phyloP scores from a whole-genome alignment of 495 filamentous ascomycete species.

The Trichoderma orchidacearum region DNA sequence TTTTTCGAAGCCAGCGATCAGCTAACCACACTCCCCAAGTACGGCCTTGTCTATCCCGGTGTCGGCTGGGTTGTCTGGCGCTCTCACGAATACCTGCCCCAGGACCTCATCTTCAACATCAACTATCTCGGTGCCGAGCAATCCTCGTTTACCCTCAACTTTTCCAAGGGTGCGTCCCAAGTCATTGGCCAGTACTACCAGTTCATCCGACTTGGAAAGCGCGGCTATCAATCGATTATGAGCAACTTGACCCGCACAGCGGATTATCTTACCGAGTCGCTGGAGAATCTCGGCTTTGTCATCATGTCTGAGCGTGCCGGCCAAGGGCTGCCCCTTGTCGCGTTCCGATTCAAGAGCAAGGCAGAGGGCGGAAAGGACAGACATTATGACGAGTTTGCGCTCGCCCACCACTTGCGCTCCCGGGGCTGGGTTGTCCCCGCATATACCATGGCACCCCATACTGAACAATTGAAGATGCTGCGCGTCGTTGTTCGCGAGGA shows the following conservation, averaged over 20 bases:
- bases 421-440: slow-evolving; percentile 86
- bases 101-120: slow-evolving; percentile 94
- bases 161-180: slow-evolving; percentile 83
- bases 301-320: slow-evolving; percentile 70
- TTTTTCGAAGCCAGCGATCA: too few species aligned
- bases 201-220: slow-evolving; percentile 80
- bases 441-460: slow-evolving; percentile 87
- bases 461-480: slow-evolving; percentile 67
- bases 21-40: slow-evolving; percentile 11
- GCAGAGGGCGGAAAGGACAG: slow-evolving; percentile 28
- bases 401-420: slow-evolving; percentile 70
- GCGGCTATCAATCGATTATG: slow-evolving; percentile 81
- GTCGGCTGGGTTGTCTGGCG: slow-evolving; percentile 91
- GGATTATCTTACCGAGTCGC: slow-evolving; percentile 59
- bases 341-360: slow-evolving; percentile 43
- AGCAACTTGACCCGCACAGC: slow-evolving; percentile 69
- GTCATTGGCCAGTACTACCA: slow-evolving; percentile 96
- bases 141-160: slow-evolving; percentile 95
- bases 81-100: slow-evolving; percentile 64
- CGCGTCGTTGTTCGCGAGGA: slow-evolving; percentile 82
- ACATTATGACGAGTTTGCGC: slow-evolving; percentile 68
- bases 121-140: slow-evolving; percentile 93
- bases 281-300: slow-evolving; percentile 63
- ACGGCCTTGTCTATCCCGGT: slow-evolving; percentile 70
- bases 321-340: slow-evolving; percentile 70